A percentile compares a stretch with the other conserved stretches of the same genome.
phyloP scores from a whole-genome alignment of 305 asterid species.

The Fraxinus latifolia region DNA sequence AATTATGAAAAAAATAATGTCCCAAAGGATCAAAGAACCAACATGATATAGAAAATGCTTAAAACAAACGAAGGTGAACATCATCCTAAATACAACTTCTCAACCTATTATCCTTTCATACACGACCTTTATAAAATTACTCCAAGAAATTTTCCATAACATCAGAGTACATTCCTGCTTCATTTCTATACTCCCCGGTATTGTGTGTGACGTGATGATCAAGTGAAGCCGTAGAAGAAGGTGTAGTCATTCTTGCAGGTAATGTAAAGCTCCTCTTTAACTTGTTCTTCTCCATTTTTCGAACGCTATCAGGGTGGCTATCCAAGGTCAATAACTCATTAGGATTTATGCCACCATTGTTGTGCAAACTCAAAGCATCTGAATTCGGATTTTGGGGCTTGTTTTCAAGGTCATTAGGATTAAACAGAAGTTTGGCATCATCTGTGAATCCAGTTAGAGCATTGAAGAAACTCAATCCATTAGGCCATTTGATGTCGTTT shows the following conservation, averaged over 20 bases:
- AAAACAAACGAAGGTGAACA: slow-evolving; percentile 29
- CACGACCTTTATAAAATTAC: slow-evolving; percentile 15
- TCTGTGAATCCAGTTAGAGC: slow-evolving; percentile 76
- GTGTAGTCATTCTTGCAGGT: slow-evolving; percentile 76
- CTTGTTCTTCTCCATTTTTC: slow-evolving; percentile 65
- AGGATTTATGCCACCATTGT: slow-evolving; percentile 33
- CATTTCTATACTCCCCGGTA: slow-evolving; percentile 65
- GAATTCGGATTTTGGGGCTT: slow-evolving; percentile 37
- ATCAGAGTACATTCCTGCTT: slow-evolving; percentile 71
- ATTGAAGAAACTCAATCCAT: slow-evolving; percentile 70
- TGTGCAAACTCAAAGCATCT: slow-evolving; percentile 39
- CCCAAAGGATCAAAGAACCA: slow-evolving; percentile 31
- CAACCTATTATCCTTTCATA: slow-evolving; percentile 15
- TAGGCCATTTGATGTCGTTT: slow-evolving; percentile 92
- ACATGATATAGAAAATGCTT: slow-evolving; percentile 26
- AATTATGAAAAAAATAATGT: slow-evolving; percentile 16
- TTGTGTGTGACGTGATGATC: slow-evolving; percentile 52
- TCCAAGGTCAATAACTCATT: slow-evolving; percentile 87
- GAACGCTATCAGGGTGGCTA: slow-evolving; percentile 25
- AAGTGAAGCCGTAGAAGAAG: slow-evolving; percentile 70
- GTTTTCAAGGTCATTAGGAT: slow-evolving; percentile 49
- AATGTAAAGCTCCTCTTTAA: slow-evolving; percentile 82
- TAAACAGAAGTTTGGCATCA: slow-evolving; percentile 72
- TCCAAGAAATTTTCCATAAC: slow-evolving; percentile 76
- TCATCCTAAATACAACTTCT: slow-evolving; percentile 38